These are phyloP conservation scores for Solanum pinnatisectum DNA, from an alignment of 257 asterid genomes.

Conservation along the genomic window DNA sequence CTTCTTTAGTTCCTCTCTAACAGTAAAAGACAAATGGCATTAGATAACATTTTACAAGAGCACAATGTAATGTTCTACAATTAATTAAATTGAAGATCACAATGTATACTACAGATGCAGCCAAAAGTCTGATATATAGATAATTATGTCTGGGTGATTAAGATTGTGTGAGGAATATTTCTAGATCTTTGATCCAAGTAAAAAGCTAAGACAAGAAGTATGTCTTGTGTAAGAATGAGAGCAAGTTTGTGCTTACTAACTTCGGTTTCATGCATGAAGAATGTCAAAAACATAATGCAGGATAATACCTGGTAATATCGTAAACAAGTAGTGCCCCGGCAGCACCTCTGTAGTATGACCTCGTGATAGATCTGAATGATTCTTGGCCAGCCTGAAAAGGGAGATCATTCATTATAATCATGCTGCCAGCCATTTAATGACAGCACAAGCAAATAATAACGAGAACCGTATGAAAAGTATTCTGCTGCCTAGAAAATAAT, in stretches of 20 bases:
- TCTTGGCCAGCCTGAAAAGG: conserved; percentile 73
- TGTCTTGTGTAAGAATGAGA: neutral
- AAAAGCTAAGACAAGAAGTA: neutral
- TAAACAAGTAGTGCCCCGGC: conserved; percentile 83
- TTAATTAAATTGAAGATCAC: neutral
- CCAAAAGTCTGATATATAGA: neutral
- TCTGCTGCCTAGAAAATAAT: neutral
- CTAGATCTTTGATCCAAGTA: neutral
- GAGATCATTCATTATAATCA: neutral
- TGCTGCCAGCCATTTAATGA: neutral
- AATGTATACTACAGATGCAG: neutral
- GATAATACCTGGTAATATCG: conserved; percentile 60
- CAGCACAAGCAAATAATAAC: neutral
- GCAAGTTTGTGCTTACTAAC: neutral
- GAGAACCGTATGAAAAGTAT: neutral
- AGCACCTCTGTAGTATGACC: conserved; percentile 84
- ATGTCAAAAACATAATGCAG: neutral
- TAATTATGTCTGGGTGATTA: neutral
- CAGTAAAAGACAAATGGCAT: neutral
- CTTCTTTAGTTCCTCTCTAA: neutral
- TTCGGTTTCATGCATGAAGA: neutral
- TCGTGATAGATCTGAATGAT: conserved; percentile 66
- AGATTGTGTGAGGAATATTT: neutral
- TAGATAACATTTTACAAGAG: neutral
- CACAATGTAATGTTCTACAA: neutral